Evolutionary conservation across 1,284 basidiomycete genomes (phyloP).

Genomic region (Ceratobasidium theobromae): DNA sequence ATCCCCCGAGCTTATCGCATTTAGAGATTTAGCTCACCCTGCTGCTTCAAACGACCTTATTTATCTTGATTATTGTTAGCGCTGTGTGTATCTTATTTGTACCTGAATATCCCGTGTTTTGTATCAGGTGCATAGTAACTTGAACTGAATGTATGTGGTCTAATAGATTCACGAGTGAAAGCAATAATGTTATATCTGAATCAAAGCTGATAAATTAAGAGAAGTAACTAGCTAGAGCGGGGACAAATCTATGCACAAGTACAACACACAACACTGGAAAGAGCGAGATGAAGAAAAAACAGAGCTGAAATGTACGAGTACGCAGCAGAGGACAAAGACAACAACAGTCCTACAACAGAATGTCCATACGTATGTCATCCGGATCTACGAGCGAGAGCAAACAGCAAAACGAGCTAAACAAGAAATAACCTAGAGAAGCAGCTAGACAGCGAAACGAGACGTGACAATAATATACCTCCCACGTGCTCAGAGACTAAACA

Average conservation of each 20-base stretch:
- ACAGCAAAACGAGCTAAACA: not conserved
- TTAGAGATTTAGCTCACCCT: too few species aligned
- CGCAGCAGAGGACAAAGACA: not conserved
- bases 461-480: conserved; percentile 40
- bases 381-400: conserved; percentile 30
- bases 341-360: too few species aligned
- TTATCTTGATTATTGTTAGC: not conserved
- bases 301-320: not conserved
- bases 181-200: not conserved
- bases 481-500: conserved; percentile 38
- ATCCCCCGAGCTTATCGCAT: too few species aligned
- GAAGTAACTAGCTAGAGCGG: not conserved
- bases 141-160: not conserved
- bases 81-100: not conserved
- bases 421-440: not conserved
- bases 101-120: not conserved
- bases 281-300: not conserved
- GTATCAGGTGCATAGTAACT: not conserved
- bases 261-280: not conserved
- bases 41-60: not conserved
- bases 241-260: not conserved
- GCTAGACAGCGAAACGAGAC: not conserved
- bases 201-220: conserved; percentile 12
- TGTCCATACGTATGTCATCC: conserved; percentile 41
- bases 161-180: not conserved